A percentile compares a stretch with the other conserved stretches of the same genome.
Conservation (phyloP, 2,329 filamentous ascomycete genomes). For the Fusarium avenaceum region DNA sequence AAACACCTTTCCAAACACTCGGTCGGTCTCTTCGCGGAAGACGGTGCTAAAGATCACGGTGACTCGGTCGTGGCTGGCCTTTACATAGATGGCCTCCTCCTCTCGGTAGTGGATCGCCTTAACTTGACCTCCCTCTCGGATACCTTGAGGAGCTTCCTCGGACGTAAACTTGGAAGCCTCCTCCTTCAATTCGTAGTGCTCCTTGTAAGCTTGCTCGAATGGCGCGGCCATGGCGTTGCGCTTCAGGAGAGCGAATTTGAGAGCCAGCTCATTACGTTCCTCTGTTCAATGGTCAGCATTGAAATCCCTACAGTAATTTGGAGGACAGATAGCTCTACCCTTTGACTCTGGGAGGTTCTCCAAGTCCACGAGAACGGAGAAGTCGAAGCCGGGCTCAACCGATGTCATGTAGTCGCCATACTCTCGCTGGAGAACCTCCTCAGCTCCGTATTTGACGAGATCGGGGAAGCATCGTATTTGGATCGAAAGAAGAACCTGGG, state of each 20-base stretch:
- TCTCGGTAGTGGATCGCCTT: constrained; percentile 99
- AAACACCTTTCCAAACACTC: constrained; percentile 98
- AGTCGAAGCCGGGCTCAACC: constrained; percentile 93
- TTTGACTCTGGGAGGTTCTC: constrained; percentile 86
- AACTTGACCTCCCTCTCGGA: constrained; percentile 89
- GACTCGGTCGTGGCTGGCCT: constrained; percentile 95
- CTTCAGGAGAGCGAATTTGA: constrained; percentile 90
- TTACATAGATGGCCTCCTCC: constrained; percentile 98
- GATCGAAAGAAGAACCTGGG: constrained; percentile 94
- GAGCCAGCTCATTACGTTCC: constrained; percentile 86
- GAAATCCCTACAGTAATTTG: background rate
- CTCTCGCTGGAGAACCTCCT: constrained; percentile 91
- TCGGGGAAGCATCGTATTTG: constrained; percentile 96
- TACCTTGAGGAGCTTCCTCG: constrained; percentile 91
- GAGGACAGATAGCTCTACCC: constrained; percentile 61
- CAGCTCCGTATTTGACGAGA: constrained; percentile 91
- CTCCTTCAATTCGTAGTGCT: constrained; percentile 87
- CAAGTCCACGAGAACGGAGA: constrained; percentile 90
- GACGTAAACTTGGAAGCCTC: constrained; percentile 93
- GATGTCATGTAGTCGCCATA: constrained; percentile 92
- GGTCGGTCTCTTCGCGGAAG: constrained; percentile 97
- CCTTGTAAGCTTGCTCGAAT: constrained; percentile 96
- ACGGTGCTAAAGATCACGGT: constrained; percentile 99
- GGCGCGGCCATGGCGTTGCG: constrained; percentile 99
- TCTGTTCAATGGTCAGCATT: constrained; percentile 64